Evolutionary conservation across 2,329 filamentous ascomycete genomes (phyloP).

Genomic region (Neonectria neomacrospora): DNA sequence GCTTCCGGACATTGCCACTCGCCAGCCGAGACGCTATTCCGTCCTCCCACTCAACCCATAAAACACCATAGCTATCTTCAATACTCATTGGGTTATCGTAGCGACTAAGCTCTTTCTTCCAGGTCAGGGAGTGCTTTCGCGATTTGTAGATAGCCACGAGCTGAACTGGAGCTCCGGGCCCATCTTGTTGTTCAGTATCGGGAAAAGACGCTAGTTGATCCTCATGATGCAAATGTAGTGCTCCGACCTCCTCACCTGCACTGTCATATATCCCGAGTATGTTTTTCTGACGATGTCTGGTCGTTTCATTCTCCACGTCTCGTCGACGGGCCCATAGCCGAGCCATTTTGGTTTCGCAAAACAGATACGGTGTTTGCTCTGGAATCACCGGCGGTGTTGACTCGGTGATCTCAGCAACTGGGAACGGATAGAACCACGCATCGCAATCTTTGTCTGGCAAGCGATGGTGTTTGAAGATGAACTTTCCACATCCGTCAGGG

Average conservation of each 20-base stretch:
- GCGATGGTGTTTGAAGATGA: constrained; percentile 7
- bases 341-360: constrained; percentile 16
- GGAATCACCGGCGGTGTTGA: constrained; percentile 14
- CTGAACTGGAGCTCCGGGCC: neutral
- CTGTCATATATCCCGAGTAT: neutral
- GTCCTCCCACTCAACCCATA: constrained; percentile 25
- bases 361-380: constrained; percentile 25
- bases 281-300: neutral
- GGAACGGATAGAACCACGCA: constrained; percentile 24
- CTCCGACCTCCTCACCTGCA: neutral
- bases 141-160: constrained; percentile 13
- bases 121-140: neutral
- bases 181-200: neutral
- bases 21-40: constrained; percentile 15
- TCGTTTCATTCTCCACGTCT: neutral
- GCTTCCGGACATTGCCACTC: neutral
- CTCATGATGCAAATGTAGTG: constrained; percentile 3
- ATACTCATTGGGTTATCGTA: neutral
- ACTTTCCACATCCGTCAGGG: constrained; percentile 14
- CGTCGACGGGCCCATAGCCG: neutral
- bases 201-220: constrained; percentile 7
- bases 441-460: neutral
- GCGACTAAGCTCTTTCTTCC: neutral
- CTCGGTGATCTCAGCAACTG: constrained; percentile 8
- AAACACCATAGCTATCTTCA: constrained; percentile 8